These are phyloP conservation scores for Chrysoporthe austroafricana DNA, from an alignment of 2,329 filamentous ascomycete genomes.

Conservation along the genomic window DNA sequence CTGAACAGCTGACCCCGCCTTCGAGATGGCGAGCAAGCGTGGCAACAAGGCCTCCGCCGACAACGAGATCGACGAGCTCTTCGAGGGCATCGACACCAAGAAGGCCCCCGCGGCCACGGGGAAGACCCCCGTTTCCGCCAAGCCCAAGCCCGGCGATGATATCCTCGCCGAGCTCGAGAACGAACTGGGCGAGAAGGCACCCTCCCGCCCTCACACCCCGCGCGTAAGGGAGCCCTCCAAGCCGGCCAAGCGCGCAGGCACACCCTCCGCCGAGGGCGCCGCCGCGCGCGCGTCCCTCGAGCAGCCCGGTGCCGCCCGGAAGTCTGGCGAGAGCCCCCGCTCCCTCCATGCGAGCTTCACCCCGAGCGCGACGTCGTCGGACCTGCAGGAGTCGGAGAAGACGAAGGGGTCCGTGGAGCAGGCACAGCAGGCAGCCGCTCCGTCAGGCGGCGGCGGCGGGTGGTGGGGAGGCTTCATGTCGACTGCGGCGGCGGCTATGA, in stretches of 20 bases:
- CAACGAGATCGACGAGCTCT: constrained; percentile 68
- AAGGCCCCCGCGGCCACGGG: constrained; percentile 52
- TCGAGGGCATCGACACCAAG: constrained; percentile 61
- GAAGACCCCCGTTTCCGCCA: constrained; percentile 50
- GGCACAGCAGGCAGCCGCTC: constrained; percentile 36
- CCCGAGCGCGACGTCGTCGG: constrained; percentile 66
- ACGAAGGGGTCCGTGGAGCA: constrained; percentile 50
- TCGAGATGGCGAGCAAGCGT: constrained; percentile 63
- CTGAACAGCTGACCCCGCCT: constrained; percentile 23
- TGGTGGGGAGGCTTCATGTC: constrained; percentile 90
- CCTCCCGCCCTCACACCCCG: constrained; percentile 82
- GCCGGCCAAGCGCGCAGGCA: constrained; percentile 55
- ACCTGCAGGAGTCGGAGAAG: constrained; percentile 62
- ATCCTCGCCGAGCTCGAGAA: constrained; percentile 87
- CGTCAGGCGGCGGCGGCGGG: constrained; percentile 60
- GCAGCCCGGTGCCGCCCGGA: constrained; percentile 58
- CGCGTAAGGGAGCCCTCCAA: constrained; percentile 62
- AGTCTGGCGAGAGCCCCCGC: constrained; percentile 77
- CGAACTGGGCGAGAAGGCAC: constrained; percentile 70
- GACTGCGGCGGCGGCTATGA: constrained; percentile 82
- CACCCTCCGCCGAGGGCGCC: constrained; percentile 47
- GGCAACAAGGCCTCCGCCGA: constrained; percentile 59
- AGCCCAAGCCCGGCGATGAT: constrained; percentile 64
- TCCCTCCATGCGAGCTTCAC: constrained; percentile 75
- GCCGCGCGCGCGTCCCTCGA: constrained; percentile 68